Evolutionary conservation across 495 filamentous ascomycete species (phyloP).

Genomic region (Aspergillus funiculosus): DNA sequence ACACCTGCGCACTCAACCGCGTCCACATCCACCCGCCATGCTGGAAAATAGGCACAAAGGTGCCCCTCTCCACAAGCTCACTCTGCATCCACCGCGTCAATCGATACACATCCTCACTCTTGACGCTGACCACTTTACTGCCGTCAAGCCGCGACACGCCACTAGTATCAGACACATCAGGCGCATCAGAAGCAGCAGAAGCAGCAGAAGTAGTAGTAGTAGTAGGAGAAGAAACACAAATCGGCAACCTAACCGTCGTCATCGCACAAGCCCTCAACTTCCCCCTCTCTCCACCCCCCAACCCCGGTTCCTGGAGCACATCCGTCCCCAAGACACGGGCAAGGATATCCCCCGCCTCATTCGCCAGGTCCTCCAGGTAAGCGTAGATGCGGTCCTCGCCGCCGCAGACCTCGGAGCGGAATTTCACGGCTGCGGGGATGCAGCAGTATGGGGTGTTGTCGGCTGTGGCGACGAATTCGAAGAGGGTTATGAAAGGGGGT

Average conservation of each 20-base stretch:
- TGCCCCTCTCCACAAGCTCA: constrained; percentile 52
- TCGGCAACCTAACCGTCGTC: constrained; percentile 68
- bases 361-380: constrained; percentile 54
- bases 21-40: constrained; percentile 60
- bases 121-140: constrained; percentile 25
- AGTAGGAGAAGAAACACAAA: constrained; percentile 45
- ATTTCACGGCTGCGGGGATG: constrained; percentile 62
- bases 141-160: not conserved
- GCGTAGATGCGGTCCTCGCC: constrained; percentile 63
- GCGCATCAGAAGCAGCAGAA: too few relatives aligned
- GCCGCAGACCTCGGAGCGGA: constrained; percentile 60
- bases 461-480: constrained; percentile 71
- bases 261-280: constrained; percentile 49
- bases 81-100: constrained; percentile 54
- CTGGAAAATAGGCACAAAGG: constrained; percentile 59
- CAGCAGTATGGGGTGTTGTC: constrained; percentile 68
- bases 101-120: constrained; percentile 24
- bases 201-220: too few relatives aligned
- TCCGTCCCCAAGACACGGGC: constrained; percentile 63
- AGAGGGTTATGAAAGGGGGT: constrained; percentile 59
- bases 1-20: constrained; percentile 73
- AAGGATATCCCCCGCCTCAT: constrained; percentile 50
- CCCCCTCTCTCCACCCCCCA: constrained; percentile 44
- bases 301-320: too few relatives aligned
- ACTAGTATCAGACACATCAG: too few relatives aligned